Percentiles rank a stretch among this genome's conserved stretches.
These are phyloP conservation scores for Gloeostereum incarnatum DNA, from an alignment of 768 basidiomycete species.

Conservation along the genomic window DNA sequence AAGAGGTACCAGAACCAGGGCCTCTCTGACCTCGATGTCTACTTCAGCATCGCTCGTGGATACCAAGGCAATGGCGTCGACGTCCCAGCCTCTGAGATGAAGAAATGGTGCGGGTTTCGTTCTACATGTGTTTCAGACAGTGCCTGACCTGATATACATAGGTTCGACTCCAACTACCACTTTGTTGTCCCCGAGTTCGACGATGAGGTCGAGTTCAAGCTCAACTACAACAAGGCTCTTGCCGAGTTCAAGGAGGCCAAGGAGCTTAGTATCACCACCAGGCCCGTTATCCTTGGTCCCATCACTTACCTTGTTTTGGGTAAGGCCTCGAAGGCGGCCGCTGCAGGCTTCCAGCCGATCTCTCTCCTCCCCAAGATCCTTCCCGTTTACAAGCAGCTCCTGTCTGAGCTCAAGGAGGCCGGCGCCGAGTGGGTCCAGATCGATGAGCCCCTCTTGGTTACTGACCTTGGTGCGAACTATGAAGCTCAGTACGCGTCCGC, in stretches of 20 bases:
- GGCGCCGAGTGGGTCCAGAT: slow-evolving; percentile 94
- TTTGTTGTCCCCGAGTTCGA: slow-evolving; percentile 96
- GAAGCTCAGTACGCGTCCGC: slow-evolving; percentile 74
- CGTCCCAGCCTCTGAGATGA: slow-evolving; percentile 97
- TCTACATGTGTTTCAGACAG: slow-evolving; percentile 2
- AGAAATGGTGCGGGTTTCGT: slow-evolving; percentile 82
- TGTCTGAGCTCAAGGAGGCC: slow-evolving; percentile 83
- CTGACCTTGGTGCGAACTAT: slow-evolving; percentile 71
- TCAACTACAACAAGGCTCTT: slow-evolving; percentile 92
- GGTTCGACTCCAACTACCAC: slow-evolving; percentile 99
- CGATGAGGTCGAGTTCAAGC: slow-evolving; percentile 84
- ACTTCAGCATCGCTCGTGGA: slow-evolving; percentile 99
- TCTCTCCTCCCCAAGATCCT: slow-evolving; percentile 83
- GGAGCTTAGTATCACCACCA: slow-evolving; percentile 78
- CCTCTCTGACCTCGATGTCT: slow-evolving; percentile 85
- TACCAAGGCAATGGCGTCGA: slow-evolving; percentile 92
- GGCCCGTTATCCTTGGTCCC: slow-evolving; percentile 93
- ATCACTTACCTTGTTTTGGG: slow-evolving; percentile 92
- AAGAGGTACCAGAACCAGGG: slow-evolving; percentile 84
- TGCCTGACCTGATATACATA: slow-evolving; percentile 20
- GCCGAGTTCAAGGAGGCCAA: slow-evolving; percentile 94
- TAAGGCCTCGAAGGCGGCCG: slow-evolving; percentile 81
- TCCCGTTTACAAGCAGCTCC: slow-evolving; percentile 85
- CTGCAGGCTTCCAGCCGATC: slow-evolving; percentile 82
- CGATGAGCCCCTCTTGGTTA: slow-evolving; percentile 93